Conservation (phyloP, 1,139 yeast genomes). For the Debaryomyces sp. region DNA sequence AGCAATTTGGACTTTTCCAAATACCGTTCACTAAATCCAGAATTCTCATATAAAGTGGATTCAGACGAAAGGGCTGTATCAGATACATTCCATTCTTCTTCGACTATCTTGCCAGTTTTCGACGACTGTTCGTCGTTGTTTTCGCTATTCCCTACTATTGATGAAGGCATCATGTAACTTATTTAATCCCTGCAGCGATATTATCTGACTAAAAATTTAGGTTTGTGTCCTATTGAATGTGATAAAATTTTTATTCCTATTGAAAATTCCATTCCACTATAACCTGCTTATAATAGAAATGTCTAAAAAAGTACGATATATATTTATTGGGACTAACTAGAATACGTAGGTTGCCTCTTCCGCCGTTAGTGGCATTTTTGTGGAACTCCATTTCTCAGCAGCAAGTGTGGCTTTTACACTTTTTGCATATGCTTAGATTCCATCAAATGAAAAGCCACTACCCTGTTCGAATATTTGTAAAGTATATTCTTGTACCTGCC, state of each 20-base stretch:
- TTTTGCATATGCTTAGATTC: background rate
- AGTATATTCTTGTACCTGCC: slow-evolving; percentile 35
- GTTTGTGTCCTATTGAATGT: background rate
- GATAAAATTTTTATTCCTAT: background rate
- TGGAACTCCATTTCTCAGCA: background rate
- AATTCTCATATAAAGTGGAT: slow-evolving; percentile 19
- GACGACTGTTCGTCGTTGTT: background rate
- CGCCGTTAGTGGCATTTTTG: background rate
- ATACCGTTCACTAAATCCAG: slow-evolving; percentile 28
- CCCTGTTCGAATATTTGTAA: slow-evolving; percentile 11
- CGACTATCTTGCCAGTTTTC: background rate
- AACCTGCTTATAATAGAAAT: background rate
- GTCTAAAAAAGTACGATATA: background rate
- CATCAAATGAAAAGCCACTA: background rate
- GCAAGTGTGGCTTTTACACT: background rate
- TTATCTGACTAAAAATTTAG: background rate
- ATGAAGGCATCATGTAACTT: background rate
- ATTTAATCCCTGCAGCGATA: background rate
- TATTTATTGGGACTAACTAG: background rate
- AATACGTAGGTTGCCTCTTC: background rate
- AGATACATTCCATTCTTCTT: slow-evolving; percentile 1
- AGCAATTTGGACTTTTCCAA: slow-evolving; percentile 37
- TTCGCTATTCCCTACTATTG: background rate
- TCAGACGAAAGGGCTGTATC: slow-evolving; percentile 3
- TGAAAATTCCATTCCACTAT: background rate